A percentile compares a stretch with the other conserved stretches of the same genome.
phyloP scores from a whole-genome alignment of 208 protist genomes.

The Leishmania amazonensis region DNA sequence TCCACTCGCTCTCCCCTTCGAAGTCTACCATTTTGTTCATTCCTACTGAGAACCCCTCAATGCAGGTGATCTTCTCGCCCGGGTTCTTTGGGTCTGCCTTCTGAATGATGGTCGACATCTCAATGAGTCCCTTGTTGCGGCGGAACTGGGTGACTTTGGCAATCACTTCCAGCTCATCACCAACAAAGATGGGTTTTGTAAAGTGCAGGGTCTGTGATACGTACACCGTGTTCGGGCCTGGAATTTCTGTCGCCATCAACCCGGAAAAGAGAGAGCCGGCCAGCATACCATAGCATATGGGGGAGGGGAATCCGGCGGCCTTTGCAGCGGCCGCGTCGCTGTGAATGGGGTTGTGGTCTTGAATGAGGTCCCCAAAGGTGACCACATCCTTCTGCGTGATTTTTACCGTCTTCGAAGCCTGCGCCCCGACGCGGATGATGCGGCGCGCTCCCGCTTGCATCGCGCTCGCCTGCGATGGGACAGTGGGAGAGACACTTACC shows the following conservation, averaged over 20 bases:
- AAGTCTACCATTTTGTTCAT: slow-evolving; percentile 77
- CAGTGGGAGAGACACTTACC: not conserved
- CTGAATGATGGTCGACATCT: slow-evolving; percentile 67
- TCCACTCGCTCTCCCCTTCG: slow-evolving; percentile 76
- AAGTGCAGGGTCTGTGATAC: slow-evolving; percentile 86
- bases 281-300: slow-evolving; percentile 88
- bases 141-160: slow-evolving; percentile 76
- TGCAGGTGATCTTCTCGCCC: slow-evolving; percentile 45
- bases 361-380: slow-evolving; percentile 75
- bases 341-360: slow-evolving; percentile 90
- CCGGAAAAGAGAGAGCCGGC: slow-evolving; percentile 86
- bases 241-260: slow-evolving; percentile 80
- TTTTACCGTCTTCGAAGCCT: slow-evolving; percentile 41
- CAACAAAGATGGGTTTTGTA: slow-evolving; percentile 73
- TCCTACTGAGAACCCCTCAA: slow-evolving; percentile 75
- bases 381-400: slow-evolving; percentile 65
- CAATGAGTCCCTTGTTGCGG: slow-evolving; percentile 61
- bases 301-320: slow-evolving; percentile 71
- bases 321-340: slow-evolving; percentile 58
- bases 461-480: not conserved
- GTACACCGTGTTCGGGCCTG: slow-evolving; percentile 86
- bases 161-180: slow-evolving; percentile 74
- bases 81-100: slow-evolving; percentile 50
- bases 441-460: slow-evolving; percentile 24
- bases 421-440: slow-evolving; percentile 71